Percentiles rank a stretch among this genome's conserved stretches.
Conservation (phyloP, 805 yeast genomes). For the Starmera dryadoides region DNA sequence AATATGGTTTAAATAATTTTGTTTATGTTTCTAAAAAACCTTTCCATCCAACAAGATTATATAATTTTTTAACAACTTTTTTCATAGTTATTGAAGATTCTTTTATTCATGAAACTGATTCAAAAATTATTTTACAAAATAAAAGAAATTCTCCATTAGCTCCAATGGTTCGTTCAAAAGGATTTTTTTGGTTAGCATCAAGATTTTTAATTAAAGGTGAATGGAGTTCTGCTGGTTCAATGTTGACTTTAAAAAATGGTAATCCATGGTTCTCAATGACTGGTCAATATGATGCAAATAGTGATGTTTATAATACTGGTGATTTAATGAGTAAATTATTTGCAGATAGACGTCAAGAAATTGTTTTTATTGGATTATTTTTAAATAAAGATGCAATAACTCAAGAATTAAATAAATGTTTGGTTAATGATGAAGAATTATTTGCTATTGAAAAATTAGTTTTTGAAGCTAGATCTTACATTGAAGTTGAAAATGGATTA, state of each 20-base stretch:
- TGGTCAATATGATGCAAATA: background rate
- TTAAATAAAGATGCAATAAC: background rate
- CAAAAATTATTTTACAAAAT: background rate
- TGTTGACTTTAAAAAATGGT: background rate
- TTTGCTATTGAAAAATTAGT: background rate
- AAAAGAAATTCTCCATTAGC: background rate
- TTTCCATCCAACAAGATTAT: conserved; percentile 32
- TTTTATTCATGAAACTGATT: background rate
- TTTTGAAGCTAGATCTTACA: conserved; percentile 4
- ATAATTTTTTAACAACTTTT: background rate
- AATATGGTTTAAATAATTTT: conserved; percentile 37
- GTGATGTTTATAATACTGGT: background rate
- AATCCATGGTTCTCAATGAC: background rate
- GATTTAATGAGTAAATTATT: background rate
- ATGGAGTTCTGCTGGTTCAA: background rate
- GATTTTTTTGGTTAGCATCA: background rate
- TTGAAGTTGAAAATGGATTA: conserved; percentile 5
- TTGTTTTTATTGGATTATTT: background rate
- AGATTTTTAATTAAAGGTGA: background rate
- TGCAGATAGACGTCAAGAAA: background rate
- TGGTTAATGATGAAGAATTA: background rate
- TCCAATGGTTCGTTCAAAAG: background rate
- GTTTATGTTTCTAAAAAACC: conserved; percentile 35
- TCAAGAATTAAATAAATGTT: background rate
- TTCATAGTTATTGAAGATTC: background rate